phyloP scores from a whole-genome alignment of 805 yeast genomes.

The Zygosaccharomyces bailii region DNA sequence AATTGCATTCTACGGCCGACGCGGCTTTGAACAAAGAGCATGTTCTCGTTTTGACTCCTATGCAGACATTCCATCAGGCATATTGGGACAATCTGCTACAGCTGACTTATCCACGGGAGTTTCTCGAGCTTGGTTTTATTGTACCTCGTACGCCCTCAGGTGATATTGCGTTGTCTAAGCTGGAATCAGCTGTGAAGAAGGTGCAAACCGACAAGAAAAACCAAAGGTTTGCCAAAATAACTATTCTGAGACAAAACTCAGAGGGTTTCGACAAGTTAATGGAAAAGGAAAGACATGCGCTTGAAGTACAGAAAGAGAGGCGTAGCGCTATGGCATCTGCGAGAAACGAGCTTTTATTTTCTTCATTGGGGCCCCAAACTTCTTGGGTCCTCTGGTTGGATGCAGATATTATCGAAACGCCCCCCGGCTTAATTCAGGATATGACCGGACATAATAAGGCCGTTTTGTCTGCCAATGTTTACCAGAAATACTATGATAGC shows the following conservation, averaged over 20 bases:
- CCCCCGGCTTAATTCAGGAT: conserved; percentile 79
- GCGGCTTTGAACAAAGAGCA: conserved; percentile 76
- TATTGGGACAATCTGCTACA: conserved; percentile 83
- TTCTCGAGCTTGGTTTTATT: conserved; percentile 86
- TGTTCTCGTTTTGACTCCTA: conserved; percentile 83
- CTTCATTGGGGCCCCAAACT: conserved; percentile 83
- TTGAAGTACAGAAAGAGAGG: conserved; percentile 80
- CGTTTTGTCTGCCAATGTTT: conserved; percentile 88
- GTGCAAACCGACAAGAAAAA: conserved; percentile 62
- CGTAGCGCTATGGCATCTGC: conserved; percentile 91
- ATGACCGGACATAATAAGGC: conserved; percentile 81
- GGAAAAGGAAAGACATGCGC: conserved; percentile 90
- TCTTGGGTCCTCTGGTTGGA: conserved; percentile 98
- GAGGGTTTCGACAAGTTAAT: conserved; percentile 67
- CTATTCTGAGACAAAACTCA: conserved; percentile 87
- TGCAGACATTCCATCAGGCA: conserved; percentile 77
- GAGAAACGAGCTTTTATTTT: conserved; percentile 83
- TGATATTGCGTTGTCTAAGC: conserved; percentile 64
- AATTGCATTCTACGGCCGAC: conserved; percentile 63
- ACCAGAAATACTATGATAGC: conserved; percentile 70
- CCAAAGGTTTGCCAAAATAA: conserved; percentile 73
- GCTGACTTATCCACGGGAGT: conserved; percentile 77
- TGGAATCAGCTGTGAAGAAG: conserved; percentile 72
- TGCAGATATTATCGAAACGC: conserved; percentile 89
- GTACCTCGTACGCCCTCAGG: conserved; percentile 82